phyloP scores from a whole-genome alignment of 805 yeast species.

The Deakozyma indianensis region DNA sequence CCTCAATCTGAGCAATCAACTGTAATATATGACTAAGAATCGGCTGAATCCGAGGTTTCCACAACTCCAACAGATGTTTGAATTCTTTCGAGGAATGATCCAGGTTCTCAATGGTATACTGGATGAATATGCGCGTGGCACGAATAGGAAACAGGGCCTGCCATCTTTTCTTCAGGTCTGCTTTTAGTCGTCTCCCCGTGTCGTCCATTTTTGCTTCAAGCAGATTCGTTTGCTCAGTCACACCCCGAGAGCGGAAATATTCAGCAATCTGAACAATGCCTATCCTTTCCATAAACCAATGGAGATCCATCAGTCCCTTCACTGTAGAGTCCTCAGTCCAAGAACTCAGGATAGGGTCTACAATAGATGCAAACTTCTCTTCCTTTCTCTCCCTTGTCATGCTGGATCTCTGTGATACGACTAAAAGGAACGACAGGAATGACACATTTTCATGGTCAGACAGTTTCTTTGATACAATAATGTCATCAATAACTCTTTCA shows the following conservation, averaged over 20 bases:
- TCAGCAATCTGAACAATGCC: conserved; percentile 91
- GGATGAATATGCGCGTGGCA: conserved; percentile 87
- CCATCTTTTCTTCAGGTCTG: conserved; percentile 80
- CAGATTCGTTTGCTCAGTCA: conserved; percentile 61
- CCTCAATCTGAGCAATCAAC: conserved; percentile 77
- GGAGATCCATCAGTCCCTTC: conserved; percentile 76
- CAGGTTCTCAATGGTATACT: conserved; percentile 86
- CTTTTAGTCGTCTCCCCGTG: conserved; percentile 61
- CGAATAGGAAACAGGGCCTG: conserved; percentile 87
- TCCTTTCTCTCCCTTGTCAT: conserved; percentile 42
- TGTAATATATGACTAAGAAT: conserved; percentile 84
- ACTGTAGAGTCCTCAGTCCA: conserved; percentile 91
- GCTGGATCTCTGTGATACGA: conserved; percentile 69
- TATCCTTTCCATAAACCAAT: conserved; percentile 96
- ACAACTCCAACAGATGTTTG: conserved; percentile 50
- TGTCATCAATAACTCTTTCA: conserved; percentile 63
- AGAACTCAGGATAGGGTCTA: conserved; percentile 81
- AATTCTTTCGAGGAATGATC: conserved; percentile 68
- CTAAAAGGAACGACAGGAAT: conserved; percentile 79
- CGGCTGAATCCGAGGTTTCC: conserved; percentile 91
- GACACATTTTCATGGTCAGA: conserved; percentile 89
- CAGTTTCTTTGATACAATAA: conserved; percentile 54
- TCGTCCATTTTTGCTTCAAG: conserved; percentile 80
- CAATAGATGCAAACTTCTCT: conserved; percentile 70
- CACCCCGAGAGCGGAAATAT: conserved; percentile 72